Evolutionary conservation across 768 basidiomycete genomes (phyloP).

Genomic region (Termitomyces heimii): DNA sequence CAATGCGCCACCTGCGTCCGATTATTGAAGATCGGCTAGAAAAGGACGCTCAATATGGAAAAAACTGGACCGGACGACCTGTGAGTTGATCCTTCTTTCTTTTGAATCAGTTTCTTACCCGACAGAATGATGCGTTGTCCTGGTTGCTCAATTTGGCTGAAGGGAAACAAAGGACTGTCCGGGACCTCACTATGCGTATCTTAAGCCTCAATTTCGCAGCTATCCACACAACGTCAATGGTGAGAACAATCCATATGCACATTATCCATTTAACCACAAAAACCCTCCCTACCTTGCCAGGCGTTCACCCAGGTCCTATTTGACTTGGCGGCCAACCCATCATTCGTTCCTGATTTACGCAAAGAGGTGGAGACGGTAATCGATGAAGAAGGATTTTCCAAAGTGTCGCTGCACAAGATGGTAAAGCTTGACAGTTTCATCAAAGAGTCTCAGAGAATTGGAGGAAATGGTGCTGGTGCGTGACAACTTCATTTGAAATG

Average conservation of each 20-base stretch:
- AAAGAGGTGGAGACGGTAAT: conserved; percentile 27
- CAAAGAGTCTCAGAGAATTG: conserved; percentile 30
- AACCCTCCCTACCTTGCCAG: conserved; percentile 13
- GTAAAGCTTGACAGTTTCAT: conserved; percentile 38
- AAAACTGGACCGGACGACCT: conserved; percentile 1
- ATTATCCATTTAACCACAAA: background rate
- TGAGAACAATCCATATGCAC: background rate
- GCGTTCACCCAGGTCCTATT: conserved; percentile 30
- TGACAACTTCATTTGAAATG: background rate
- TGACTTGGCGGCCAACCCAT: conserved; percentile 27
- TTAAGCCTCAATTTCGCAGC: conserved; percentile 22
- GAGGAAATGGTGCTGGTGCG: conserved; percentile 22
- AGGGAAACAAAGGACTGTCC: conserved; percentile 14
- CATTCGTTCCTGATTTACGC: conserved; percentile 27
- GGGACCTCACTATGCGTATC: conserved; percentile 16
- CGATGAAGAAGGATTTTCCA: conserved; percentile 1
- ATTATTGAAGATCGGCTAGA: background rate
- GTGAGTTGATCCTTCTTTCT: background rate
- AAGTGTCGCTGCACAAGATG: conserved; percentile 20
- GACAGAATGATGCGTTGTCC: conserved; percentile 20
- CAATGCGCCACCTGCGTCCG: background rate
- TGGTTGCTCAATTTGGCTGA: conserved; percentile 22
- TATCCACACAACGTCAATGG: conserved; percentile 23
- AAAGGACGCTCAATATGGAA: background rate
- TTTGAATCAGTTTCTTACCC: background rate